Base-by-base conservation (phyloP, 148 eudicot genomes). In the Cornus kousa region DNA sequence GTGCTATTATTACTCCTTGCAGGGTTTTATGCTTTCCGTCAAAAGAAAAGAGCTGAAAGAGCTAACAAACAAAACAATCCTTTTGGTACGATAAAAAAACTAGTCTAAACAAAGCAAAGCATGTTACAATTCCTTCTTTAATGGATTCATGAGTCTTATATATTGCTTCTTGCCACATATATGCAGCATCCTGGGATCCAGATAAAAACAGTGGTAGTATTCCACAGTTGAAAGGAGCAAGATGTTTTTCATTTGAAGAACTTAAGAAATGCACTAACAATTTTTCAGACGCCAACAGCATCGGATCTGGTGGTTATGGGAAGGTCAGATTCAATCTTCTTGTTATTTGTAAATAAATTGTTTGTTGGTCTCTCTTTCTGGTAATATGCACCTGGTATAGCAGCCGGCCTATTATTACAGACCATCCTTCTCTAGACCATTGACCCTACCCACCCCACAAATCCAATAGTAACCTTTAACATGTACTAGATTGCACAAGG, bases 241-340 rank as follows among this genome's bases (percentile, higher is more conserved):
- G 64, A 80, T 35, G 59, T 37, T 87, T 87, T 67, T 53, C 85
- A 7, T 78, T 83, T 71, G 85, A 83, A 39, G 90, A 85, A 64
- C 74, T 85, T 14, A 80, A 66, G 73, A 85, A 74, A 71, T 70
- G 75, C 75, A 85, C 90, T 40, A 83, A 78, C 62, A 83, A 85
- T 57, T 87, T 87, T 74, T 83, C 88, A 23, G 90, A 83, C 71
- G 73, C 50, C 55, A 87, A 83, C 79, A 46, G 40, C 9, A 76
- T 87, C 70, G 90, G 90, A 32, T 37, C 75, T 5, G 90, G 90
- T 12, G 87, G 85, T 16, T 87, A 78, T 77, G 90, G 90, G 70
- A 85, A 83, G 90, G 90, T 87, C 31, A 35, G 20, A 62, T 19
- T 62, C 11, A 2, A 2, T 2, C 14, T 3, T 53, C 59, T 53